A percentile compares a stretch with the other conserved stretches of the same genome.
phyloP scores from a whole-genome alignment of 139 green algal species.

The Mesotaenium endlicherianum region DNA sequence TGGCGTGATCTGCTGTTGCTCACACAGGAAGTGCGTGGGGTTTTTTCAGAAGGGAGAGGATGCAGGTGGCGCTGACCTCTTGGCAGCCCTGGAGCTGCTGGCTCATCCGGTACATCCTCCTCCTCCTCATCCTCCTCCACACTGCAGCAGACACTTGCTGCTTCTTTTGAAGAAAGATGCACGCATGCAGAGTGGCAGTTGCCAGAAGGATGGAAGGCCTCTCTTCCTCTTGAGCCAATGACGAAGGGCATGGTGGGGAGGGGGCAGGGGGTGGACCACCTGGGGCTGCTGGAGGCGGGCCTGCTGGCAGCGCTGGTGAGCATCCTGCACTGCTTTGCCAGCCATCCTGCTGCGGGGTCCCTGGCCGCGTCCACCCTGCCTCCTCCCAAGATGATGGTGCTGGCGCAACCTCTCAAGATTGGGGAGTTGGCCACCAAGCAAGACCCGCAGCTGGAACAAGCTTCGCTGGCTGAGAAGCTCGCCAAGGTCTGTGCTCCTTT shows the following conservation, averaged over 20 bases:
- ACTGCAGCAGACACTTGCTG: background rate
- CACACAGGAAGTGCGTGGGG: background rate
- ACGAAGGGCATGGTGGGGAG: background rate
- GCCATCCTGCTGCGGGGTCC: background rate
- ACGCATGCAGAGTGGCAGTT: background rate
- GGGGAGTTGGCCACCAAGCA: no score
- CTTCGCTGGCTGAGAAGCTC: background rate
- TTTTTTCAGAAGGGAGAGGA: no score
- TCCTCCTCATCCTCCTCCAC: background rate
- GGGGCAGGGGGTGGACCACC: slow-evolving; percentile 11
- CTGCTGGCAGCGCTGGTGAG: slow-evolving; percentile 32
- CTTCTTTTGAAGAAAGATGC: no score
- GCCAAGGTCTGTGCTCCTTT: background rate
- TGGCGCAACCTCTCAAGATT: slow-evolving; percentile 1
- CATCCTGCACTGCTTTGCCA: slow-evolving; percentile 6
- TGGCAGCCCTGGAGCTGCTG: background rate
- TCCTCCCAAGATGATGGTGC: slow-evolving; percentile 5
- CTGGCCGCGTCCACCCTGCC: background rate
- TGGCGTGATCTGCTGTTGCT: no score
- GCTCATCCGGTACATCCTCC: background rate
- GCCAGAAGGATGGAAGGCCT: background rate
- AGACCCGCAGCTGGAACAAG: background rate
- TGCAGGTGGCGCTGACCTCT: no score
- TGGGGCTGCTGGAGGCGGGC: slow-evolving; percentile 24
- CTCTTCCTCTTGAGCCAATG: background rate